A percentile compares a stretch with the other conserved stretches of the same genome.
phyloP scores from a whole-genome alignment of 371 early-diverging fungal species.

The Mucor indicus region DNA sequence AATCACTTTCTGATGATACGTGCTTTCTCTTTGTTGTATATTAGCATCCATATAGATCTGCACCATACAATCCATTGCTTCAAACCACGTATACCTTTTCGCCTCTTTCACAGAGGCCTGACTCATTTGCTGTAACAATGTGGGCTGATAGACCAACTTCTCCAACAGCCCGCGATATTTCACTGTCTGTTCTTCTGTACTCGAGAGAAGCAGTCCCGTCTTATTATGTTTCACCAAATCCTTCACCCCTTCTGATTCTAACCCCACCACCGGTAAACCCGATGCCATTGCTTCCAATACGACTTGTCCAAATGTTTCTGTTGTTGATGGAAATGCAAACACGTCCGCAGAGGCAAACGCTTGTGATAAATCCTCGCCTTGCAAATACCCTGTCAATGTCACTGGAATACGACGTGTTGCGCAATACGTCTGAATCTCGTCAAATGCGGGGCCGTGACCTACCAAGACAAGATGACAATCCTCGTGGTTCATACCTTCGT shows the following conservation, averaged over 20 bases:
- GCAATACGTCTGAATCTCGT: conserved; percentile 28
- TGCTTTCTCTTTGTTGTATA: too few relatives aligned
- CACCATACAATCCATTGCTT: conserved; percentile 46
- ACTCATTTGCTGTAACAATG: conserved; percentile 13
- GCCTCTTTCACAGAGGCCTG: conserved; percentile 22
- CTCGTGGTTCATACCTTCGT: conserved; percentile 37
- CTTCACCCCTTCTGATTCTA: conserved; percentile 43
- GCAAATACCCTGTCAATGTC: conserved; percentile 46
- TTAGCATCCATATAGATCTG: conserved; percentile 35
- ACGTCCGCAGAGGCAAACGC: conserved; percentile 51
- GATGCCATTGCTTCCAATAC: conserved; percentile 50
- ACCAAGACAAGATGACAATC: conserved; percentile 46
- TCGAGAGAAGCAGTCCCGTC: conserved; percentile 35
- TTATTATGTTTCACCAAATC: conserved; percentile 38
- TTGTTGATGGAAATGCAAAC: conserved; percentile 45
- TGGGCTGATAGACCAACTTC: conserved; percentile 14
- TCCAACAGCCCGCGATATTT: conserved; percentile 23
- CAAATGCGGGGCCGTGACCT: conserved; percentile 49
- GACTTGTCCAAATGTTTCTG: conserved; percentile 53
- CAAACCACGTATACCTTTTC: conserved; percentile 40
- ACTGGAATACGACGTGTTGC: conserved; percentile 22
- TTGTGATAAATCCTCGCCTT: conserved; percentile 30
- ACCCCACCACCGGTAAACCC: conserved; percentile 39
- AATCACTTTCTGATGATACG: too few relatives aligned
- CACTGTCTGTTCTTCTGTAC: conserved; percentile 11